phyloP scores from a whole-genome alignment of 2,329 filamentous ascomycete genomes.

The Aspergillus tamarii region DNA sequence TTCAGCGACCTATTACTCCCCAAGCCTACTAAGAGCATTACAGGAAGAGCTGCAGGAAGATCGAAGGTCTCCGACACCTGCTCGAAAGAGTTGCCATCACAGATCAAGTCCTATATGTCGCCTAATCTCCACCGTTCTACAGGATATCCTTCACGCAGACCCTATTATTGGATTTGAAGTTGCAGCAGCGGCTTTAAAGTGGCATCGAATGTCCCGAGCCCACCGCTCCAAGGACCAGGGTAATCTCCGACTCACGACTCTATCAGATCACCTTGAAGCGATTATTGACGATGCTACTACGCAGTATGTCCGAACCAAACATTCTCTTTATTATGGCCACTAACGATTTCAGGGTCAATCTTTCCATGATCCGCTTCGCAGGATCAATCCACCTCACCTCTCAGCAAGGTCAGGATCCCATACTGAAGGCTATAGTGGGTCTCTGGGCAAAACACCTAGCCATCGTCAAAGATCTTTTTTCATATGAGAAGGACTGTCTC shows the following conservation, averaged over 20 bases:
- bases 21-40: neutral
- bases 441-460: neutral
- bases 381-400: neutral
- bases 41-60: neutral
- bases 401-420: neutral
- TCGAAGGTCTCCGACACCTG: neutral
- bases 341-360: neutral
- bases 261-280: neutral
- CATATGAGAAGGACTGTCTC: neutral
- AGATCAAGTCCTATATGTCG: neutral
- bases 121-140: neutral
- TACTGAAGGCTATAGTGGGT: neutral
- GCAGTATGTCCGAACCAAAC: neutral
- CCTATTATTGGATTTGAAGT: neutral
- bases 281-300: neutral
- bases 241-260: neutral
- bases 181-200: neutral
- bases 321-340: neutral
- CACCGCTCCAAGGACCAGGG: neutral
- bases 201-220: neutral
- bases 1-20: neutral
- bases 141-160: neutral
- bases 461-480: neutral
- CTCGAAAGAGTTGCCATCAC: neutral
- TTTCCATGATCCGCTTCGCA: constrained; percentile 1